Base-by-base conservation (phyloP, 1,284 basidiomycete species). In the Pholiota adiposa region DNA sequence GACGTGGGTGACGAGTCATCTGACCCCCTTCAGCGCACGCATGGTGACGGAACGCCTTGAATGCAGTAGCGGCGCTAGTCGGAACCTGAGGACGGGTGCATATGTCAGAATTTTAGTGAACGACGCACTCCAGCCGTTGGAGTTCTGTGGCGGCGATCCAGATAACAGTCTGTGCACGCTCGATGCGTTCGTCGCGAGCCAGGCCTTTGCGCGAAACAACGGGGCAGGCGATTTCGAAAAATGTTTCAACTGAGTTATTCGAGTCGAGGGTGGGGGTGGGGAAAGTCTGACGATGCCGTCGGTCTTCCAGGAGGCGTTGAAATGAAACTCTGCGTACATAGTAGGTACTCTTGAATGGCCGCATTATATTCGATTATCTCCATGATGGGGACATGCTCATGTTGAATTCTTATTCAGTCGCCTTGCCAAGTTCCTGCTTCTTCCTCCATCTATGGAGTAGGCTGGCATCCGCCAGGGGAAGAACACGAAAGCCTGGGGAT, bases 191-290 rank as follows among this genome's bases (percentile, higher is more conserved):
- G 82, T 94, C 29, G 75, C 81, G 61, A 90, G 88, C 65, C 93
- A 94, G 74, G 67, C 59, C 7, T 94, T 89, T 69, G 82, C 90
- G 16, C 78, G 82, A 63, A 80, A 77, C 50, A 78, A 86, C 61
- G 93, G 89, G 0, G 77, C 81, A 11, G 88, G 88, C 0, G 87
- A 90, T 67, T 92, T 85, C 71, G 83, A 83, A 60, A 83, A 75
- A 67, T 92, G 89, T 65, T 66, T 65, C 38, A 43, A 54, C 19
- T 65, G 49, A 58, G 16, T 14, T n/a, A n/a, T n/a, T n/a, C 21
- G n/a, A 16, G 12, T n/a, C n/a, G n/a, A 41, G 19, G n/a, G 34
- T 33, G 4, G 38, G 43, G 50, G n/a, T 31, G 25, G 23, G 19
- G 34, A 19, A n/a, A 33, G 29, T 14, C 33, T 27, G 23, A 16